Evolutionary conservation across 78 protist species (phyloP), one percentile per base, ranked within the genome.

Genomic region (Chrysochromulina parva): DNA sequence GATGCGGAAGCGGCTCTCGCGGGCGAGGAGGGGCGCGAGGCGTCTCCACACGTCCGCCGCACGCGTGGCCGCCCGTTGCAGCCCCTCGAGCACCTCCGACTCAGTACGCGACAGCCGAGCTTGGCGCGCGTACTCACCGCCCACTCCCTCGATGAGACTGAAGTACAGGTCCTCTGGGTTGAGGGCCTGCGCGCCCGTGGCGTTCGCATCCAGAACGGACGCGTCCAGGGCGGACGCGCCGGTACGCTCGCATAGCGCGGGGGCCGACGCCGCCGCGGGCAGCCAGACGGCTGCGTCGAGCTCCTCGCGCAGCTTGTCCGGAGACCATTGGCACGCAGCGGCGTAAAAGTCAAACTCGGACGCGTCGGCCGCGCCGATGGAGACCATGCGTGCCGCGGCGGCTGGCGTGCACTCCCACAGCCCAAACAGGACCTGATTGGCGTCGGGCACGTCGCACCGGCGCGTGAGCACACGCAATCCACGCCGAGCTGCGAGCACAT

Each of bases 281-380:
- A 74, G 55, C 82, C 82, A 74, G 55, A 74, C 3, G 26, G 82
- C 82, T 0, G 20, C n/a, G 14, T 28, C 22, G n/a, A 74, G 55
- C 55, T 74, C 82, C 9, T 9, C 55, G 55, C 28, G 28, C 24
- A 74, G 82, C 55, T 48, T 22, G 28, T 0, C 55, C 28, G 55
- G 57, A 4, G 82, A 74, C 82, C 82, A 74, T 55, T 74, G 82
- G 82, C 82, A 74, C 82, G 82, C 82, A 3, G 57, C 82, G 11
- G 82, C 82, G 24, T 48, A 74, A 22, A 74, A 4, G 28, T 74
- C 82, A 55, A 74, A 74, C 58, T 9, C 13, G 13, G 3, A 53
- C 26, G 82, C 28, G 14, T 48, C 53, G n/a, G 82, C 82, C 19
- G 82, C 82, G 82, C 82, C 82, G 22, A 74, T 74, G 11, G 53